phyloP scores from a whole-genome alignment of 352 stramenopile genomes.

The Globisporangium ultimum region DNA sequence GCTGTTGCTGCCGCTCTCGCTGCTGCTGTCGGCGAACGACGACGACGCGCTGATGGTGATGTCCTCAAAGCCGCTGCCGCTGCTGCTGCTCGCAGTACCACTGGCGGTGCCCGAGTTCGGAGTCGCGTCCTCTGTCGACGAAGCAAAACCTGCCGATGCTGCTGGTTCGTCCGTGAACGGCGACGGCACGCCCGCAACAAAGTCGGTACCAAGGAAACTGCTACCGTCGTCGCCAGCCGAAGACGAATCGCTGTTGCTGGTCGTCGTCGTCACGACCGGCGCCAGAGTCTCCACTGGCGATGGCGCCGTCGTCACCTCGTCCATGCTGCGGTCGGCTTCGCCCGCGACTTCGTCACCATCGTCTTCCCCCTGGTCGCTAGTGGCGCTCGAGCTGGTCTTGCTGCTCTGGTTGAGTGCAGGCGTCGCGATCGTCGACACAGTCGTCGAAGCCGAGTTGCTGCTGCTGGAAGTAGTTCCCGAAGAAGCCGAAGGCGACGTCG shows the following conservation, averaged over 20 bases:
- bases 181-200: too few species aligned
- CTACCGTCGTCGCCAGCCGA: too few species aligned
- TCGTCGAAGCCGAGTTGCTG: too few species aligned
- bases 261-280: background rate
- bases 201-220: too few species aligned
- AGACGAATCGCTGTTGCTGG: background rate
- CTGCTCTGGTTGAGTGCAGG: too few species aligned
- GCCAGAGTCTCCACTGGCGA: background rate
- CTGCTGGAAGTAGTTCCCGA: background rate
- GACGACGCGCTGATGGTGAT: slow-evolving; percentile 5
- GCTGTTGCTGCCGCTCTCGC: slow-evolving; percentile 12
- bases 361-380: background rate
- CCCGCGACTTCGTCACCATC: slow-evolving; percentile 4
- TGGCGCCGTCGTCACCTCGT: background rate
- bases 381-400: too few species aligned
- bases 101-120: background rate
- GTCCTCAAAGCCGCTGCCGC: slow-evolving; percentile 3
- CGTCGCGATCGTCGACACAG: too few species aligned
- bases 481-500: background rate
- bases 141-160: too few species aligned
- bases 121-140: background rate
- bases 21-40: slow-evolving; percentile 2
- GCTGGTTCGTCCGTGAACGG: slow-evolving; percentile 3
- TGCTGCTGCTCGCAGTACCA: background rate
- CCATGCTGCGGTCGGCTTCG: slow-evolving; percentile 3